These are phyloP conservation scores for Otatea glauca DNA, from an alignment of 176 grass and related monocot genomes.

Conservation along the genomic window DNA sequence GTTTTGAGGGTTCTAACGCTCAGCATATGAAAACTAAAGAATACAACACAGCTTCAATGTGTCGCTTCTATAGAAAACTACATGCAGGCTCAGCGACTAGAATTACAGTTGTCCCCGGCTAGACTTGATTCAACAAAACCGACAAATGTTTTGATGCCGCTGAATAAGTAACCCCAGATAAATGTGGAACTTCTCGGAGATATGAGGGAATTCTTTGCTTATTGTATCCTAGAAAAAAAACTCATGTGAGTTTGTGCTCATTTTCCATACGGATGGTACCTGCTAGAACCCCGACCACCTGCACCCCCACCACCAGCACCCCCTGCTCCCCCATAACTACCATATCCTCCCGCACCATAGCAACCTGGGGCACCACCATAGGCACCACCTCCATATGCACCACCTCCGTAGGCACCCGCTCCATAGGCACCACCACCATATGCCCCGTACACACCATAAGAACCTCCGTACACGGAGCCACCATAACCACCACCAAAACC, in stretches of 20 bases:
- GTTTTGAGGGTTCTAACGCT: conserved; percentile 45
- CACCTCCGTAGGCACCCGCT: conserved; percentile 43
- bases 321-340: conserved; percentile 53
- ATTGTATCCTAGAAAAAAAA: conserved; percentile 34
- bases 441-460: conserved; percentile 60
- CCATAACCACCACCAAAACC: conserved; percentile 71
- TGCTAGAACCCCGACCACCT: conserved; percentile 65
- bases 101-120: conserved; percentile 31
- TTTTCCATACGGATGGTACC: conserved; percentile 88
- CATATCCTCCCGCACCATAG: conserved; percentile 48
- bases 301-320: conserved; percentile 48
- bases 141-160: conserved; percentile 36
- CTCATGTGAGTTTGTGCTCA: not conserved
- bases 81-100: conserved; percentile 24
- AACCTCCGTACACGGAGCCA: conserved; percentile 70
- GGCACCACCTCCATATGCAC: conserved; percentile 55
- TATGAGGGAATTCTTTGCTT: not conserved
- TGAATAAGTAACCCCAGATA: conserved; percentile 30
- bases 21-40: conserved; percentile 49
- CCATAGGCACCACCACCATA: conserved; percentile 54
- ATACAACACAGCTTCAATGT: conserved; percentile 54
- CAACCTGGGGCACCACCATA: conserved; percentile 54
- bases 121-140: conserved; percentile 20
- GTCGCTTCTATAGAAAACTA: conserved; percentile 48
- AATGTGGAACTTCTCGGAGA: conserved; percentile 39